A percentile compares a stretch with the other conserved stretches of the same genome.
These are phyloP conservation scores for Linanthus parryae DNA, from an alignment of 148 eudicot genomes.

Conservation along the genomic window DNA sequence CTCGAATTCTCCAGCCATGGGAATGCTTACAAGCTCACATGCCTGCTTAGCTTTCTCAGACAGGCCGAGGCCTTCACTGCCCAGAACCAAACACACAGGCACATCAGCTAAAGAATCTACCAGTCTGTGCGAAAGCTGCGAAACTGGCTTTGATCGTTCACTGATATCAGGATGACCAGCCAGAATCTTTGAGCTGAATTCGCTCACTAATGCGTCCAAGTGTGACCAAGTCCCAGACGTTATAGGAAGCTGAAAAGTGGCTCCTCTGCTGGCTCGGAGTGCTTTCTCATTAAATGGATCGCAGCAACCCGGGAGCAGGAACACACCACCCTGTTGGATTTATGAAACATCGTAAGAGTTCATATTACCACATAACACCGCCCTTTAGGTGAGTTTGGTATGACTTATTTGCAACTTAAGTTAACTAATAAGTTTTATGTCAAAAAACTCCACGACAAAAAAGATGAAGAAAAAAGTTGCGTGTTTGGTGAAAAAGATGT, in stretches of 20 bases:
- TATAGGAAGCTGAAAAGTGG: conserved; percentile 78
- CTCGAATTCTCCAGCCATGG: conserved; percentile 69
- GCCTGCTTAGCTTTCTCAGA: conserved; percentile 41
- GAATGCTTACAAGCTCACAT: conserved; percentile 72
- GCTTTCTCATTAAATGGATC: conserved; percentile 95
- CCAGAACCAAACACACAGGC: conserved; percentile 67
- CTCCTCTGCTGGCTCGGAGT: conserved; percentile 88
- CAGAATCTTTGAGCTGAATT: conserved; percentile 47
- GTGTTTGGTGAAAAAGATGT: too few species aligned
- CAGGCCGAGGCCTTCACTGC: conserved; percentile 82
- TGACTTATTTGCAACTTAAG: too few species aligned
- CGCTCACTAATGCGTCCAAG: conserved; percentile 36
- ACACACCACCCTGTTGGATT: conserved; percentile 24
- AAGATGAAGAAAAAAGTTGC: too few species aligned
- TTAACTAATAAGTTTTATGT: too few species aligned
- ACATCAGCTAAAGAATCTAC: conserved; percentile 46
- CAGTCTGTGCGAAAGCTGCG: conserved; percentile 42
- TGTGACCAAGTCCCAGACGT: conserved; percentile 71
- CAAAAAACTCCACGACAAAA: too few species aligned
- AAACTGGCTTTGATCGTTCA: conserved; percentile 22
- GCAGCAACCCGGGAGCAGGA: conserved; percentile 89
- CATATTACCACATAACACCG: too few species aligned
- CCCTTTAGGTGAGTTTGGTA: too few species aligned
- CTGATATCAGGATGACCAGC: conserved; percentile 68
- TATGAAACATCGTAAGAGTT: too few species aligned